phyloP scores from a whole-genome alignment of 73 alveolate genomes.

The Paramecium tetraurelia region DNA sequence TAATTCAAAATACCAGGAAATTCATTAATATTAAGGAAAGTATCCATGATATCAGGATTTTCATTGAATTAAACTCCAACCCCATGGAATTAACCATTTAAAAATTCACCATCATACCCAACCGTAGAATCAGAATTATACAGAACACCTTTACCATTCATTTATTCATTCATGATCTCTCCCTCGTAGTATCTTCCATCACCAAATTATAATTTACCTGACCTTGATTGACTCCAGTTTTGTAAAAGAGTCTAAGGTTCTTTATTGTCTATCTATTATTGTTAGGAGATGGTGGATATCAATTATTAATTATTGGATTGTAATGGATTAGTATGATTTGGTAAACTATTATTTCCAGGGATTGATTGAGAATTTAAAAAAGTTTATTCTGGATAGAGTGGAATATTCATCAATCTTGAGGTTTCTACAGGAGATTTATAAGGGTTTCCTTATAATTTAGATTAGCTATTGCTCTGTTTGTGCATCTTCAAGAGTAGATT shows the following conservation, averaged over 20 bases:
- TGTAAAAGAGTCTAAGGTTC: not conserved
- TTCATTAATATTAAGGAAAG: not conserved
- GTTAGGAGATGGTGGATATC: not conserved
- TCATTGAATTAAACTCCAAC: not conserved
- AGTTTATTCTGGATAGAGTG: not conserved
- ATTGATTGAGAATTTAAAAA: not conserved
- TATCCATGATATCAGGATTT: not conserved
- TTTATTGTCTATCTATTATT: not conserved
- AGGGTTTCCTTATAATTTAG: not conserved
- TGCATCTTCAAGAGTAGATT: not conserved
- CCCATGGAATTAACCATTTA: not conserved
- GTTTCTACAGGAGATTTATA: not conserved
- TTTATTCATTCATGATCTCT: not conserved
- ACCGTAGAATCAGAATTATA: not conserved
- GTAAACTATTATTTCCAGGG: not conserved
- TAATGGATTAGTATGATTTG: not conserved
- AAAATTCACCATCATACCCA: not conserved
- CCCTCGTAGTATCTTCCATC: slow-evolving; percentile 43
- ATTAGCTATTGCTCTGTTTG: not conserved
- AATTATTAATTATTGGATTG: not conserved
- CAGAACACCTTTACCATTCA: not conserved
- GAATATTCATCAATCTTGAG: not conserved
- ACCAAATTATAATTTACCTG: not conserved
- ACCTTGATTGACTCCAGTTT: not conserved
- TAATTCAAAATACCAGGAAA: not conserved